Evolutionary conservation across 495 filamentous ascomycete genomes (phyloP).

Genomic region (Polyplosphaeria fusca): DNA sequence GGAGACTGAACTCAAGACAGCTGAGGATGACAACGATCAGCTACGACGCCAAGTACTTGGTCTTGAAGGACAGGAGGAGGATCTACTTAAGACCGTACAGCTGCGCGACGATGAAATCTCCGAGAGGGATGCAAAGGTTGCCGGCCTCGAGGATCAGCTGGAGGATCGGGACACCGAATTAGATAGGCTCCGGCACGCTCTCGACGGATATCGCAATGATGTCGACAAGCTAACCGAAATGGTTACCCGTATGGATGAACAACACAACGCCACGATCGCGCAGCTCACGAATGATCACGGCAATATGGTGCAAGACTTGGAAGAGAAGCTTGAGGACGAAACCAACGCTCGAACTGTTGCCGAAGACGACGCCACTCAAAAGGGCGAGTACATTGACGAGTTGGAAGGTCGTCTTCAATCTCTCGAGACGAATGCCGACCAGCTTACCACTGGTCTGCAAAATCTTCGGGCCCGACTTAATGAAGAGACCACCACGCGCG

Average conservation of each 20-base stretch:
- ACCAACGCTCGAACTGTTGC: slow-evolving; percentile 18
- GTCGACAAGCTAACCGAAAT: slow-evolving; percentile 59
- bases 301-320: slow-evolving; percentile 23
- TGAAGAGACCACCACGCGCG: slow-evolving; percentile 13
- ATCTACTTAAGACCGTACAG: slow-evolving; percentile 6
- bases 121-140: slow-evolving; percentile 24
- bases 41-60: slow-evolving; percentile 45
- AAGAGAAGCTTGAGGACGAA: slow-evolving; percentile 31
- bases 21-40: slow-evolving; percentile 42
- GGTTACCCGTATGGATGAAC: slow-evolving; percentile 57
- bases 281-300: slow-evolving; percentile 32
- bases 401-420: slow-evolving; percentile 27
- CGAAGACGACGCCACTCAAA: slow-evolving; percentile 24
- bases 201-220: slow-evolving; percentile 63
- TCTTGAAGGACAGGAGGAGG: slow-evolving; percentile 29
- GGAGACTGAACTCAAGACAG: slow-evolving; percentile 51
- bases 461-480: slow-evolving; percentile 1
- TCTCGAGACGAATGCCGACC: slow-evolving; percentile 1
- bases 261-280: slow-evolving; percentile 43
- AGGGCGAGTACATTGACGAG: slow-evolving; percentile 26
- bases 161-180: slow-evolving; percentile 39
- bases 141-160: slow-evolving; percentile 20
- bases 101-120: slow-evolving; percentile 46
- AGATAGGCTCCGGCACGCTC: slow-evolving; percentile 58
- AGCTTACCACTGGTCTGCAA: slow-evolving; percentile 5